These are phyloP conservation scores for Mycosphaerella sp. DNA, from an alignment of 2,329 filamentous ascomycete genomes.

Conservation along the genomic window DNA sequence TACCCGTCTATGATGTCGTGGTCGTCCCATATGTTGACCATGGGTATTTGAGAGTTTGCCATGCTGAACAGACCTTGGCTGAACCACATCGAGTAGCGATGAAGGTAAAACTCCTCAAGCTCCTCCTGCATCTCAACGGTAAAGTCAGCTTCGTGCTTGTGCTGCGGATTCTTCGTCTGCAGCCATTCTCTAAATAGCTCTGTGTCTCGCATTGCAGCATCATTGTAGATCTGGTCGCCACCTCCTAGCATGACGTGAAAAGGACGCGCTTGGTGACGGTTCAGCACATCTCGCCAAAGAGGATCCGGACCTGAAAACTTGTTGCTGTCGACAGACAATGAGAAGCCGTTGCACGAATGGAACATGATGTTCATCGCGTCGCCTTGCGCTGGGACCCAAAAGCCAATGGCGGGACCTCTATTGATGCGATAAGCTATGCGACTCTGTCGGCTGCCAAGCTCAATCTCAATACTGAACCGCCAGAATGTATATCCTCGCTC, in stretches of 20 bases:
- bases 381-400: constrained; percentile 84
- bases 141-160: constrained; percentile 75
- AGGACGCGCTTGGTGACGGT: constrained; percentile 81
- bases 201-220: constrained; percentile 70
- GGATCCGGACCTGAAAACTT: constrained; percentile 88
- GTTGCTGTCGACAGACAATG: constrained; percentile 67
- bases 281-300: constrained; percentile 92
- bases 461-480: constrained; percentile 92
- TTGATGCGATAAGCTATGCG: constrained; percentile 96
- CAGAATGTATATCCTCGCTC: constrained; percentile 92
- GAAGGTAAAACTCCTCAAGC: constrained; percentile 79
- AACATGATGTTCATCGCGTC: constrained; percentile 99
- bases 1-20: constrained; percentile 69
- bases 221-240: constrained; percentile 95
- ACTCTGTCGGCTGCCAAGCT: constrained; percentile 69
- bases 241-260: constrained; percentile 99
- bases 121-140: constrained; percentile 78
- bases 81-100: constrained; percentile 91
- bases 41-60: constrained; percentile 88
- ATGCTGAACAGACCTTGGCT: constrained; percentile 92
- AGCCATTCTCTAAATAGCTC: constrained; percentile 78
- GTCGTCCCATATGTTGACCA: constrained; percentile 98
- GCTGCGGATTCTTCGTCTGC: constrained; percentile 66
- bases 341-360: constrained; percentile 96
- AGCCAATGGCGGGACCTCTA: constrained; percentile 75